Conservation (phyloP, 2,329 filamentous ascomycete species). For the Fusarium redolens region DNA sequence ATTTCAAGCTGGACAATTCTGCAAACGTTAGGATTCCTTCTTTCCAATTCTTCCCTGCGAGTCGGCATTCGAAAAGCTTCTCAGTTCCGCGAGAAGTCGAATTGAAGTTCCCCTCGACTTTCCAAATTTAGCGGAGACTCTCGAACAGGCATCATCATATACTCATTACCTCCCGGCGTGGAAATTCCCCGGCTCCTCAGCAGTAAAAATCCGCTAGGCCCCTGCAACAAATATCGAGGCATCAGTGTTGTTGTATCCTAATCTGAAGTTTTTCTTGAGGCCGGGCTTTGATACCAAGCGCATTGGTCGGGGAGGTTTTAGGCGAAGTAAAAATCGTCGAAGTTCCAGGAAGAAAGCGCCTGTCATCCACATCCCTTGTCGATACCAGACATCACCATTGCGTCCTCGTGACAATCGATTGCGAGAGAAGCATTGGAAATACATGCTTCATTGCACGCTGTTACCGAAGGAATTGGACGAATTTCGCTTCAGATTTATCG, state of each 20-base stretch:
- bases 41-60: constrained; percentile 4
- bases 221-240: background rate
- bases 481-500: background rate
- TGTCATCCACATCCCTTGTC: constrained; percentile 1
- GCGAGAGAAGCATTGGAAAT: background rate
- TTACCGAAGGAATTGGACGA: constrained; percentile 4
- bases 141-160: constrained; percentile 18
- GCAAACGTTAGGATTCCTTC: background rate
- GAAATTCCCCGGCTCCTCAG: background rate
- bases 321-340: background rate
- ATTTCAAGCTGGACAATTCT: constrained; percentile 29
- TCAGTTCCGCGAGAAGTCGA: background rate
- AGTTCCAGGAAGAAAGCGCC: constrained; percentile 6
- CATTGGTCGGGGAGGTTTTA: background rate
- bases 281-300: background rate
- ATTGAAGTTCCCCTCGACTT: background rate
- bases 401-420: constrained; percentile 9
- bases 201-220: background rate
- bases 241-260: background rate
- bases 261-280: background rate
- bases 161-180: background rate
- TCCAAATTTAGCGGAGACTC: constrained; percentile 1
- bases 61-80: background rate
- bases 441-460: background rate
- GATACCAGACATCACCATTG: background rate